phyloP scores from a whole-genome alignment of 2,329 filamentous ascomycete species.

The Dothidotthia symphoricarpi region DNA sequence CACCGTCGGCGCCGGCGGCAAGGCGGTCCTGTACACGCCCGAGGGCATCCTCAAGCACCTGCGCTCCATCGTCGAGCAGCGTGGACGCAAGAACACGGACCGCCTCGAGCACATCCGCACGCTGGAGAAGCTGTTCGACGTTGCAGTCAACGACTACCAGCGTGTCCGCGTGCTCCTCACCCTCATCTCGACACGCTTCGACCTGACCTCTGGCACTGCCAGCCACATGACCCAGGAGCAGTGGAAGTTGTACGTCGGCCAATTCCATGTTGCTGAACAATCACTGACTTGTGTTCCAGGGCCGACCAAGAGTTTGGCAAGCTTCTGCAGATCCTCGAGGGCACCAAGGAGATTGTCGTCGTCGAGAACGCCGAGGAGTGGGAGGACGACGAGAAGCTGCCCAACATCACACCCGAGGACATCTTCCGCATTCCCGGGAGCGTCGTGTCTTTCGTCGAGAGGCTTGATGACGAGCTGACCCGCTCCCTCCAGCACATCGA shows the following conservation, averaged over 20 bases:
- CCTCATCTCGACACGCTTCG: conserved; percentile 90
- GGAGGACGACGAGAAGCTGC: conserved; percentile 97
- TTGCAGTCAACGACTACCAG: conserved; percentile 89
- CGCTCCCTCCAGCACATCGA: conserved; percentile 97
- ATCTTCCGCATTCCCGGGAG: conserved; percentile 91
- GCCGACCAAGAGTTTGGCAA: conserved; percentile 82
- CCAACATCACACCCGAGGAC: conserved; percentile 68
- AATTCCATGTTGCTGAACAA: background rate
- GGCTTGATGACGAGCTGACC: conserved; percentile 94
- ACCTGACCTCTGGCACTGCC: conserved; percentile 75
- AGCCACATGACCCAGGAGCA: conserved; percentile 91
- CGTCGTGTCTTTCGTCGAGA: conserved; percentile 89
- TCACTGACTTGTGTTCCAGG: conserved; percentile 18
- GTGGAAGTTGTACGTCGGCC: conserved; percentile 70
- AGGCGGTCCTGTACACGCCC: conserved; percentile 85
- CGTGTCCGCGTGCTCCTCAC: conserved; percentile 88
- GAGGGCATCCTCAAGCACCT: conserved; percentile 99
- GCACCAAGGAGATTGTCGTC: conserved; percentile 77
- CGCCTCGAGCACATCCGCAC: conserved; percentile 90
- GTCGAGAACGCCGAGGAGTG: conserved; percentile 93
- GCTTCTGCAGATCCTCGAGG: conserved; percentile 76
- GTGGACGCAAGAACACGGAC: conserved; percentile 99
- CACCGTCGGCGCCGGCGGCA: conserved; percentile 84
- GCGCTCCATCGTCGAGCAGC: conserved; percentile 85
- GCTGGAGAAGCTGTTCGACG: conserved; percentile 94